These are phyloP conservation scores for Salix viminalis DNA, from an alignment of 345 rosid species.

Conservation along the genomic window DNA sequence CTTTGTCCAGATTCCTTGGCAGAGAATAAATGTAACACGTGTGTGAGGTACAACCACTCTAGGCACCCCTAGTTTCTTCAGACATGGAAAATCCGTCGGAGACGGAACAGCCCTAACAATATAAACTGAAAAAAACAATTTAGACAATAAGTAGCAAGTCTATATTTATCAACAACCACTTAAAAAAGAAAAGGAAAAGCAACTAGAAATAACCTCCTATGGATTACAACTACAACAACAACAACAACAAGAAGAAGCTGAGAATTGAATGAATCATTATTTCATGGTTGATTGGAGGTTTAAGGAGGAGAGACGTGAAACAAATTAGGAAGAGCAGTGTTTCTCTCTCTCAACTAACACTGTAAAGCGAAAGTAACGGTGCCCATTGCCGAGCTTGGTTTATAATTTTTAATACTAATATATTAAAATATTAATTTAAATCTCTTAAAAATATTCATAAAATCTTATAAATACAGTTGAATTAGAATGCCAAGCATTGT, in stretches of 20 bases:
- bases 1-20: neutral
- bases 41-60: conserved; percentile 43
- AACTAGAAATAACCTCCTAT: neutral
- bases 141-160: neutral
- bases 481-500: too few species aligned
- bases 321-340: neutral
- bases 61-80: conserved; percentile 71
- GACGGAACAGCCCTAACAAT: conserved; percentile 86
- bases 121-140: conserved; percentile 43
- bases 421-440: too few species aligned
- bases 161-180: neutral
- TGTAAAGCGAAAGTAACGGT: neutral
- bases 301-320: neutral
- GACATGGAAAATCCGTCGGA: conserved; percentile 66
- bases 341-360: neutral
- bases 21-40: too few species aligned
- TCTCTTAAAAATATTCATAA: too few species aligned
- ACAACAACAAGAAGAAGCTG: neutral
- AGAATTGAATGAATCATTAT: neutral
- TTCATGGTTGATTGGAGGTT: neutral
- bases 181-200: neutral
- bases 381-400: neutral
- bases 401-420: neutral
- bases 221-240: neutral
- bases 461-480: too few species aligned